A percentile compares a stretch with the other conserved stretches of the same genome.
These are phyloP conservation scores for Ammopiptanthus mongolicus DNA, from an alignment of 306 rosid species.

Conservation along the genomic window DNA sequence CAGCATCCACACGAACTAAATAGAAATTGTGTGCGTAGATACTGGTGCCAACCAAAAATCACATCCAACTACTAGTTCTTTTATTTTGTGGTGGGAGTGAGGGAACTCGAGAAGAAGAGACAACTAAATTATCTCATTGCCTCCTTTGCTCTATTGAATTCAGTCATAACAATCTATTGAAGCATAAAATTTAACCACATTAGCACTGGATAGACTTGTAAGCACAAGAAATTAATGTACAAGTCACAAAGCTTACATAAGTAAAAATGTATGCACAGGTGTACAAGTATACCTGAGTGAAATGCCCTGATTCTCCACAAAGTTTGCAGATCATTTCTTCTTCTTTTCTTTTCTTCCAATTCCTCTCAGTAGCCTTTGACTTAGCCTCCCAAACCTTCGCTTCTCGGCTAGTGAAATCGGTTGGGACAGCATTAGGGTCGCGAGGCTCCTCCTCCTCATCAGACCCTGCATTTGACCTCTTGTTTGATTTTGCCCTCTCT, in stretches of 20 bases:
- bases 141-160: neutral
- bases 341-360: conserved; percentile 98
- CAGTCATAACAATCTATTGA: neutral
- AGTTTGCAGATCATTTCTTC: conserved; percentile 98
- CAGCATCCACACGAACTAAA: neutral
- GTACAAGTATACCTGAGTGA: conserved; percentile 71
- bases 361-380: conserved; percentile 97
- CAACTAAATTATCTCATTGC: neutral
- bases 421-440: conserved; percentile 96
- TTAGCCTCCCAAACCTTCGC: conserved; percentile 99
- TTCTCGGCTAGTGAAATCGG: conserved; percentile 96
- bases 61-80: neutral
- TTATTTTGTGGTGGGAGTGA: neutral
- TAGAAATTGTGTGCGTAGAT: neutral
- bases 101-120: neutral
- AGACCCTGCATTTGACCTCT: conserved; percentile 76
- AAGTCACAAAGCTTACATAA: neutral
- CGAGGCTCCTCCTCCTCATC: conserved; percentile 80
- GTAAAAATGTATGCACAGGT: neutral
- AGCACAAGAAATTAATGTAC: neutral
- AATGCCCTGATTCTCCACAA: conserved; percentile 95
- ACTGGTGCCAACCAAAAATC: neutral
- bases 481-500: conserved; percentile 52
- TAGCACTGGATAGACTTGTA: neutral
- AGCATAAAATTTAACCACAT: neutral